A percentile compares a stretch with the other conserved stretches of the same genome.
Evolutionary conservation across 2,329 filamentous ascomycete species (phyloP).

Genomic region (Simplicillium aogashimaense): DNA sequence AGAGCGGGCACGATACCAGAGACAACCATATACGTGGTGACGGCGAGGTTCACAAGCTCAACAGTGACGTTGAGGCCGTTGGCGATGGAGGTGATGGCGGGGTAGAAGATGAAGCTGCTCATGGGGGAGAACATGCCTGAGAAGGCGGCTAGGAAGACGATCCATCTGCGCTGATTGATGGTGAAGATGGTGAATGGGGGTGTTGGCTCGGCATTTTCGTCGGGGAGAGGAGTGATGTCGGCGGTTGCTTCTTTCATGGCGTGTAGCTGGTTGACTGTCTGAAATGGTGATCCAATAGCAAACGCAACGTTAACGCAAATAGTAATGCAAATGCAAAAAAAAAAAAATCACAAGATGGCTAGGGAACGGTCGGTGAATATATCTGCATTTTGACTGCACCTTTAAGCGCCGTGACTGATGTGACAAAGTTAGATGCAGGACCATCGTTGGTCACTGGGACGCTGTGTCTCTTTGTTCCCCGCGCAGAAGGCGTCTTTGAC

Average conservation of each 20-base stretch:
- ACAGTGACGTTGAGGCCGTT: constrained; percentile 11
- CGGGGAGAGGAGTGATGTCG: not conserved
- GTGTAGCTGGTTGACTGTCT: too few relatives aligned
- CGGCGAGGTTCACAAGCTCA: constrained; percentile 22
- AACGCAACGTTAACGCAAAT: not conserved
- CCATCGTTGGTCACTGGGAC: too few relatives aligned
- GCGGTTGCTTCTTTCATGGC: not conserved
- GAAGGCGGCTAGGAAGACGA: constrained; percentile 14
- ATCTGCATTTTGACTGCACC: too few relatives aligned
- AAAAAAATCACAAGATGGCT: too few relatives aligned
- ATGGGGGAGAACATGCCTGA: constrained; percentile 12
- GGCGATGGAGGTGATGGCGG: constrained; percentile 13
- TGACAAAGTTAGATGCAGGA: too few relatives aligned
- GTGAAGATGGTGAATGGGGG: constrained; percentile 2
- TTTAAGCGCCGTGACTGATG: too few relatives aligned
- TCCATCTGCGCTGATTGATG: constrained; percentile 6
- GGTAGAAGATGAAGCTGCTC: constrained; percentile 17
- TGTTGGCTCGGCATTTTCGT: not conserved
- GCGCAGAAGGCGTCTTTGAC: too few relatives aligned
- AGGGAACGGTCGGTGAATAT: too few relatives aligned
- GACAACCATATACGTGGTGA: constrained; percentile 30
- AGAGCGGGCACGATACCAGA: constrained; percentile 32
- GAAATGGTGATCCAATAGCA: not conserved
- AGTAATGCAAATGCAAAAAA: too few relatives aligned
- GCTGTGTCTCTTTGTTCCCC: too few relatives aligned